phyloP scores from a whole-genome alignment of 2,329 filamentous ascomycete genomes.

The Colletotrichum spinosum region DNA sequence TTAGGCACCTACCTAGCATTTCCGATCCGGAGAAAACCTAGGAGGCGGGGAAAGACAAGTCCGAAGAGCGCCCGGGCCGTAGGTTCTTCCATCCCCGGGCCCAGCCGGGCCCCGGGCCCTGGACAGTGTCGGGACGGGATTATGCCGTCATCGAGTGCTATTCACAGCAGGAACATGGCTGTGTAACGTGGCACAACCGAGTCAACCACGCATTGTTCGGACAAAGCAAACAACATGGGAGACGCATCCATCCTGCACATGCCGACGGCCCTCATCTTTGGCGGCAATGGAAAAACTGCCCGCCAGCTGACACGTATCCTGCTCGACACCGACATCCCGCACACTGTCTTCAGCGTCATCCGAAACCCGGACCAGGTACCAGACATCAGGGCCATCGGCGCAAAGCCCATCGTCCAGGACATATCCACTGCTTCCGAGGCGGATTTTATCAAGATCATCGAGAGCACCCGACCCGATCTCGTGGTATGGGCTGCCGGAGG shows the following conservation, averaged over 20 bases:
- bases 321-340: constrained; percentile 27
- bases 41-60: background rate
- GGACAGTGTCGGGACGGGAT: constrained; percentile 3
- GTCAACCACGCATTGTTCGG: background rate
- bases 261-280: constrained; percentile 42
- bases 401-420: constrained; percentile 55
- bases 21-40: background rate
- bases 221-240: constrained; percentile 24
- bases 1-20: background rate
- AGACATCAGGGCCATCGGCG: constrained; percentile 53
- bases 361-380: constrained; percentile 46
- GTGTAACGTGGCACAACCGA: background rate
- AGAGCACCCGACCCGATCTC: constrained; percentile 44
- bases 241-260: constrained; percentile 38
- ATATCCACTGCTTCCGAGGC: constrained; percentile 52
- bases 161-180: background rate
- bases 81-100: constrained; percentile 24
- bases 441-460: constrained; percentile 51
- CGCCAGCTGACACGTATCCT: constrained; percentile 41
- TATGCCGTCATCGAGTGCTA: constrained; percentile 26
- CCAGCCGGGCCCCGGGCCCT: background rate
- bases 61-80: background rate
- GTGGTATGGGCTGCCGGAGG: constrained; percentile 49
- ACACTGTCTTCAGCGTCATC: constrained; percentile 44
- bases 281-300: constrained; percentile 43